Conservation (phyloP, 2,329 filamentous ascomycete species). For the Spiromastix sp. region DNA sequence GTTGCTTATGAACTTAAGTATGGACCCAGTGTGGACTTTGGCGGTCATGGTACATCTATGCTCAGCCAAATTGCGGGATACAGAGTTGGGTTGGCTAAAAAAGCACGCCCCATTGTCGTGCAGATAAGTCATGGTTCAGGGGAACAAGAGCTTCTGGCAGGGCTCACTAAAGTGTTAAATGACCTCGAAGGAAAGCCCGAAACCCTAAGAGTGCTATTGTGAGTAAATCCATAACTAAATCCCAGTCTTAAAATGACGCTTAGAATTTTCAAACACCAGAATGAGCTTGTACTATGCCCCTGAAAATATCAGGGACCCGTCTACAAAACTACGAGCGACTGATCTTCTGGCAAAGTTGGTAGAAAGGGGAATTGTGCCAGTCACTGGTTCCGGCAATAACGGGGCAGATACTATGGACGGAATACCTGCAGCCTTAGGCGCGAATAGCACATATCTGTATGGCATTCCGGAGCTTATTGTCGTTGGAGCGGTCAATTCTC, state of each 20-base stretch:
- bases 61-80: slow-evolving; percentile 5
- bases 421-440: slow-evolving; percentile 7
- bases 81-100: slow-evolving; percentile 6
- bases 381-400: slow-evolving; percentile 6
- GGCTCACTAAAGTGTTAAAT: slow-evolving; percentile 3
- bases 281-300: neutral
- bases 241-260: neutral
- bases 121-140: slow-evolving; percentile 1
- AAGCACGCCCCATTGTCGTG: slow-evolving; percentile 5
- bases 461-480: too few species aligned
- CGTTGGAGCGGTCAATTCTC: too few species aligned
- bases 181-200: slow-evolving; percentile 1
- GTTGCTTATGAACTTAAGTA: too few species aligned
- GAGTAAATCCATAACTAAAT: neutral
- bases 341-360: slow-evolving; percentile 4
- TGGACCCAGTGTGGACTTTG: slow-evolving; percentile 6
- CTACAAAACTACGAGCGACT: too few species aligned
- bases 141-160: neutral
- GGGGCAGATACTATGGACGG: neutral
- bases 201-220: slow-evolving; percentile 2
- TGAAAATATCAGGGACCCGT: too few species aligned
- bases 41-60: slow-evolving; percentile 7
- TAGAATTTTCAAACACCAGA: slow-evolving; percentile 2
- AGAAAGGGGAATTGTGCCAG: slow-evolving; percentile 7
- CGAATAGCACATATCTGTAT: neutral